Conservation (phyloP, 345 rosid species). For the Excoecaria cochinchinensis region DNA sequence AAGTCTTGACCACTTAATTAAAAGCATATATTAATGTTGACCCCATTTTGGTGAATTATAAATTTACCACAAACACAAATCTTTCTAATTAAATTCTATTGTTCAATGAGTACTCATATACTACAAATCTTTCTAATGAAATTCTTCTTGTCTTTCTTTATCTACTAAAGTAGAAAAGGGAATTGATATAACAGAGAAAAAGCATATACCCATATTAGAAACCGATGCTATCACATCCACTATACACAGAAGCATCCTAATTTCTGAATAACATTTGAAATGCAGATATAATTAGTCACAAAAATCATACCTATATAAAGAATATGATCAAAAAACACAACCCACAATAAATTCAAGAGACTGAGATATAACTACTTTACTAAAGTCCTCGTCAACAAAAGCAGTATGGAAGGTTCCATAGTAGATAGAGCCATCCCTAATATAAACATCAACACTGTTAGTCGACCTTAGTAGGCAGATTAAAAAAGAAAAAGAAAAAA, state of each 20-base stretch:
- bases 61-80: no score
- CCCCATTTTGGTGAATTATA: no score
- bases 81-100: no score
- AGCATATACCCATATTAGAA: conserved; percentile 20
- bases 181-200: background rate
- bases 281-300: conserved; percentile 8
- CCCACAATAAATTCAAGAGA: conserved; percentile 9
- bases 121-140: no score
- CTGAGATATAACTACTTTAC: conserved; percentile 25
- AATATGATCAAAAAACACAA: conserved; percentile 4
- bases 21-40: no score
- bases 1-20: no score
- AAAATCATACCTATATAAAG: conserved; percentile 21
- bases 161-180: background rate
- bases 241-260: conserved; percentile 1
- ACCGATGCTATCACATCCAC: conserved; percentile 20
- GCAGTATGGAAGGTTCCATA: conserved; percentile 83
- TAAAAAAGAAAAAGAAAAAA: no score
- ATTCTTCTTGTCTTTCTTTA: background rate
- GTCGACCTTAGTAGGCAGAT: no score
- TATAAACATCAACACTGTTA: conserved; percentile 76
- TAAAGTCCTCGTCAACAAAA: conserved; percentile 58
- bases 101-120: no score
- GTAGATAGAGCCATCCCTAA: conserved; percentile 74
- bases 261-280: conserved; percentile 11